phyloP scores from a whole-genome alignment of 2,329 filamentous ascomycete species.

The Fusarium foetens region DNA sequence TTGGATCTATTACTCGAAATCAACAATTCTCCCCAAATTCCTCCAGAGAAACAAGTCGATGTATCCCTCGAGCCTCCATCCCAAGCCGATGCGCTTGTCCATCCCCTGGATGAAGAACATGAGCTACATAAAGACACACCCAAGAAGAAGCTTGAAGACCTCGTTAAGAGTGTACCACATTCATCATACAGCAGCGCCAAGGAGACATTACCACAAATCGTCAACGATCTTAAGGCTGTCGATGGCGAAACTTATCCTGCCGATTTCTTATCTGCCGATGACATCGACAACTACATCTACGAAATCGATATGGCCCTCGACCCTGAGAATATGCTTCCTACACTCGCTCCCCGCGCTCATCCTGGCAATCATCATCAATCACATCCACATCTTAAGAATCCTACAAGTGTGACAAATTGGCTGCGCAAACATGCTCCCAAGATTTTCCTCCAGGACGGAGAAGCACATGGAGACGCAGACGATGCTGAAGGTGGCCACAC shows the following conservation, averaged over 20 bases:
- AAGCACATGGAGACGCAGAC: conserved; percentile 53
- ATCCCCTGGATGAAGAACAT: conserved; percentile 49
- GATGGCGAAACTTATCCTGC: conserved; percentile 67
- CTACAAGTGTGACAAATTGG: conserved; percentile 96
- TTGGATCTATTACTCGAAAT: conserved; percentile 90
- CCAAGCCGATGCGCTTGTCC: conserved; percentile 49
- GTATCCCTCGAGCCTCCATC: conserved; percentile 63
- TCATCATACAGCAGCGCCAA: conserved; percentile 63
- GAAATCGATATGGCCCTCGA: conserved; percentile 67
- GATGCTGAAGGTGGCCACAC: conserved; percentile 46
- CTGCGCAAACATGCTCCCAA: conserved; percentile 85
- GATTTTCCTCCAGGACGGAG: conserved; percentile 82
- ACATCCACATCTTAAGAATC: conserved; percentile 69
- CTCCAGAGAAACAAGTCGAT: conserved; percentile 78
- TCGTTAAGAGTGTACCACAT: conserved; percentile 65
- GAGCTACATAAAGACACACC: conserved; percentile 55
- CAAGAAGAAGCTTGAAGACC: conserved; percentile 60
- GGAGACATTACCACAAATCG: conserved; percentile 69
- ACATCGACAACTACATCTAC: conserved; percentile 79
- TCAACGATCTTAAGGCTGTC: conserved; percentile 60
- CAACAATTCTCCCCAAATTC: conserved; percentile 84
- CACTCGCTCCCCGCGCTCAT: conserved; percentile 62
- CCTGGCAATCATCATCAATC: conserved; percentile 51
- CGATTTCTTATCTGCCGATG: conserved; percentile 73
- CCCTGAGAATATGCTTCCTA: conserved; percentile 56